phyloP scores from a whole-genome alignment of 73 alveolate genomes.

The Paramecium octaurelia region DNA sequence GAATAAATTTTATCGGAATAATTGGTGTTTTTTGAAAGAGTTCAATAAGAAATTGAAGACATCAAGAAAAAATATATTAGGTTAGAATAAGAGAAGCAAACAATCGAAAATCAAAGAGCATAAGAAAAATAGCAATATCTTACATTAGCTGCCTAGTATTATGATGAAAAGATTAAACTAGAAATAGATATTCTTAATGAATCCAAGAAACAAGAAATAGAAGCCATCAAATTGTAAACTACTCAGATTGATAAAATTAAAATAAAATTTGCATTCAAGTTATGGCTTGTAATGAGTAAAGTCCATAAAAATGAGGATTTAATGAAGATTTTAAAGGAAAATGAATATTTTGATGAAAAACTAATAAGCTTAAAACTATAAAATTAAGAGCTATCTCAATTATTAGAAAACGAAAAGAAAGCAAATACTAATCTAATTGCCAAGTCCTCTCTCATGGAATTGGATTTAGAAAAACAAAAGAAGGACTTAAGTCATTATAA shows the following conservation, averaged over 20 bases:
- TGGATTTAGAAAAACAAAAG: background rate
- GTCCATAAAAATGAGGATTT: background rate
- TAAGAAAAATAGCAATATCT: background rate
- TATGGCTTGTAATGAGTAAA: background rate
- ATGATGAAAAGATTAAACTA: background rate
- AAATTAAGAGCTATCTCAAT: background rate
- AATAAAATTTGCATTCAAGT: background rate
- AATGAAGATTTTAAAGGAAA: background rate
- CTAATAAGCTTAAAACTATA: background rate
- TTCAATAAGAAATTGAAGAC: background rate
- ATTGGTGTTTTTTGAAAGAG: background rate
- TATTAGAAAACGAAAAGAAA: background rate
- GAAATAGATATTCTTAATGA: background rate
- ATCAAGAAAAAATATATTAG: background rate
- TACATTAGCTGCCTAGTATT: background rate
- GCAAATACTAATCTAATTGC: background rate
- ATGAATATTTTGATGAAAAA: background rate
- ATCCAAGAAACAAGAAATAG: background rate
- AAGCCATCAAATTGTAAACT: background rate
- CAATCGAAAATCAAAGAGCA: background rate
- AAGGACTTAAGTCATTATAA: background rate
- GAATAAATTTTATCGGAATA: slow-evolving; percentile 1
- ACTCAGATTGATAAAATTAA: background rate
- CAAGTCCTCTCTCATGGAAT: background rate
- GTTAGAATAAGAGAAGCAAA: background rate